Conservation (phyloP, 352 stramenopile species). For the Phytophthora fragariae region DNA sequence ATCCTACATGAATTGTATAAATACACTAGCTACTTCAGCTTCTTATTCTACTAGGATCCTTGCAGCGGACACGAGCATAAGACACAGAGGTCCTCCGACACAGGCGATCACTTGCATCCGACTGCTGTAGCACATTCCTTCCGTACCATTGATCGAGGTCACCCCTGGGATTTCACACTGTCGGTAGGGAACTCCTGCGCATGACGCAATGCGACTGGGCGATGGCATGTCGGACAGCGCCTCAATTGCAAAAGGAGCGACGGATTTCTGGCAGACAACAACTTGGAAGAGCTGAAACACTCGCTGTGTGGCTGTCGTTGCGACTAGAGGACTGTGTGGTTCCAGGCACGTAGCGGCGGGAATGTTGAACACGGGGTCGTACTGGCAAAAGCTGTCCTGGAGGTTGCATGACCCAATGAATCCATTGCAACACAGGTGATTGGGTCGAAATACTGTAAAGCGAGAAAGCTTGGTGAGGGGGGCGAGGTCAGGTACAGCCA, state of each 20-base stretch:
- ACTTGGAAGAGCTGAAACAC: slow-evolving; percentile 20
- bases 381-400: slow-evolving; percentile 19
- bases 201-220: slow-evolving; percentile 8
- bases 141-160: slow-evolving; percentile 10
- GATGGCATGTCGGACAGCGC: slow-evolving; percentile 16
- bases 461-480: slow-evolving; percentile 21
- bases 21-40: too few relatives aligned
- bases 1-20: too few relatives aligned
- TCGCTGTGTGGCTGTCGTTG: slow-evolving; percentile 10
- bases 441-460: slow-evolving; percentile 25
- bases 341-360: slow-evolving; percentile 18
- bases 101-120: slow-evolving; percentile 38
- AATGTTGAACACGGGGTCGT: slow-evolving; percentile 13
- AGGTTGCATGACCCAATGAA: slow-evolving; percentile 29
- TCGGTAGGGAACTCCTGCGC: slow-evolving; percentile 26
- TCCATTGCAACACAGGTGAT: slow-evolving; percentile 37
- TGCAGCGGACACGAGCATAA: too few relatives aligned
- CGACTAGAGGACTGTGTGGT: slow-evolving; percentile 11
- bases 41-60: too few relatives aligned
- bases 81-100: too few relatives aligned
- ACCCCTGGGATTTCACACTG: slow-evolving; percentile 29
- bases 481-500: slow-evolving; percentile 23
- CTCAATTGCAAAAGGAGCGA: slow-evolving; percentile 14
- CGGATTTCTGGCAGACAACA: slow-evolving; percentile 22
- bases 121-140: slow-evolving; percentile 39